phyloP scores from a whole-genome alignment of 2,329 filamentous ascomycete species.

The Metarhizium rileyi region DNA sequence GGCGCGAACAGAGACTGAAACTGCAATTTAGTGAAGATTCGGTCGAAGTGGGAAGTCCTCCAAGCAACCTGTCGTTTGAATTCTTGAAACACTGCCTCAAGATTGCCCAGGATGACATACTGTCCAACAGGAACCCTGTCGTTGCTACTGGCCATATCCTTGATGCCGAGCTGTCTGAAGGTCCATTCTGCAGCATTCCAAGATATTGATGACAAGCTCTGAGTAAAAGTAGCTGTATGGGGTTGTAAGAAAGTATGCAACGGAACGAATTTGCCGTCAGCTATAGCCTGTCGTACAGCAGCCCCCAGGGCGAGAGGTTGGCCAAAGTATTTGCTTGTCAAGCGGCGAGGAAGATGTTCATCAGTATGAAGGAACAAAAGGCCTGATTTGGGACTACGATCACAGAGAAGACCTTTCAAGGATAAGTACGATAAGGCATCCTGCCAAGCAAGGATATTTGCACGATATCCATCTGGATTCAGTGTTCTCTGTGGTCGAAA shows the following conservation, averaged over 20 bases:
- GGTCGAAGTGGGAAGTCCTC: slow-evolving; percentile 46
- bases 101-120: slow-evolving; percentile 56
- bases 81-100: slow-evolving; percentile 48
- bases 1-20: slow-evolving; percentile 51
- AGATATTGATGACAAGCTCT: slow-evolving; percentile 58
- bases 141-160: slow-evolving; percentile 34
- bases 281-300: slow-evolving; percentile 66
- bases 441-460: slow-evolving; percentile 74
- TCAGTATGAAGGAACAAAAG: slow-evolving; percentile 44
- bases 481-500: slow-evolving; percentile 63
- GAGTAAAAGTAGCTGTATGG: slow-evolving; percentile 62
- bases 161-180: slow-evolving; percentile 56
- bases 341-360: slow-evolving; percentile 55
- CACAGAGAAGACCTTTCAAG: slow-evolving; percentile 45
- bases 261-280: slow-evolving; percentile 59
- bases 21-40: slow-evolving; percentile 56
- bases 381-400: slow-evolving; percentile 30
- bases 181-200: slow-evolving; percentile 70
- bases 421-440: slow-evolving; percentile 61
- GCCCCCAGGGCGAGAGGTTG: slow-evolving; percentile 70
- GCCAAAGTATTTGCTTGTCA: slow-evolving; percentile 72
- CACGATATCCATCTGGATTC: slow-evolving; percentile 77
- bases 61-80: slow-evolving; percentile 36
- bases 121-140: slow-evolving; percentile 50
- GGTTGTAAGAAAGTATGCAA: slow-evolving; percentile 56